phyloP scores from a whole-genome alignment of 2,329 filamentous ascomycete genomes.

The Colletotrichum brevisporum region DNA sequence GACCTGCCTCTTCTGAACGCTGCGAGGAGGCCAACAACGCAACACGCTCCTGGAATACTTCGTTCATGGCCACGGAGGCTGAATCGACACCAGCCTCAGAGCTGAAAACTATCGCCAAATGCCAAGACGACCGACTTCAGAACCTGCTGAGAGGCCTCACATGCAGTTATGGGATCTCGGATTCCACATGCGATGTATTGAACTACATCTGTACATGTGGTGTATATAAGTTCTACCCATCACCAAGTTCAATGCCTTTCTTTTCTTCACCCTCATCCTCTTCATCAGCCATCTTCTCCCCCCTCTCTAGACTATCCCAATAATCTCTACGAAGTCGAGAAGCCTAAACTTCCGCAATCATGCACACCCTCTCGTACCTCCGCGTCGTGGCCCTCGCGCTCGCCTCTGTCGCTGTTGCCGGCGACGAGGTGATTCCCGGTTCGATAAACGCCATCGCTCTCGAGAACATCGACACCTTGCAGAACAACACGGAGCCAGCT shows the following conservation, averaged over 20 bases:
- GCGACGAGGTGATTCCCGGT: neutral
- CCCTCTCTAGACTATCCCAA: neutral
- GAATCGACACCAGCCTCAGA: no score
- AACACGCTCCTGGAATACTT: no score
- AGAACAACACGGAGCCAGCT: neutral
- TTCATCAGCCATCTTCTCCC: neutral
- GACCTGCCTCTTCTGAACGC: no score
- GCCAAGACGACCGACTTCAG: no score
- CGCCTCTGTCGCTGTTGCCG: neutral
- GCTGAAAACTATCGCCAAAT: no score
- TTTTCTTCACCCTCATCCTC: neutral
- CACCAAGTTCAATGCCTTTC: neutral
- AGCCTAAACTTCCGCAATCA: neutral
- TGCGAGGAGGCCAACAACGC: no score
- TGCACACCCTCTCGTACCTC: neutral
- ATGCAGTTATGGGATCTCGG: no score
- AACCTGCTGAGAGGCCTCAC: no score
- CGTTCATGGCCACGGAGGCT: no score
- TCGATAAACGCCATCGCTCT: neutral
- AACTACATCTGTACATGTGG: no score
- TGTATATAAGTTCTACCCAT: neutral
- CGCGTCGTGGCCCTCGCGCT: neutral
- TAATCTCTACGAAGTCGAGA: neutral
- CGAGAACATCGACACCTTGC: neutral
- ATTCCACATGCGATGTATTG: no score